Evolutionary conservation across 108 stramenopile species (phyloP).

Genomic region (Skeletonema costatum): DNA sequence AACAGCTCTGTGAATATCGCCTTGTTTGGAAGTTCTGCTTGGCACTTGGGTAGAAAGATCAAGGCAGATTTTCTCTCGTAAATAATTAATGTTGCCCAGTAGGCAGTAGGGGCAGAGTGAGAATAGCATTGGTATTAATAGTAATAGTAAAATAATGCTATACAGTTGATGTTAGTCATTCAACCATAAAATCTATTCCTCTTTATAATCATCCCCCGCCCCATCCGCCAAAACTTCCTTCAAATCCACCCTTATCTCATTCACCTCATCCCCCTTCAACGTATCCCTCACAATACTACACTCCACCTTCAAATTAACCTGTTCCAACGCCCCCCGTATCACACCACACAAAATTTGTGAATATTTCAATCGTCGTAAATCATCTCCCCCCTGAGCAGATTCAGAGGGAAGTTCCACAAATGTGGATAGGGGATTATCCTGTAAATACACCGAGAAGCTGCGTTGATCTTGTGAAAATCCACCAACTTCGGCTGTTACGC

Average conservation of each 20-base stretch:
- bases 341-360: slow-evolving; percentile 92
- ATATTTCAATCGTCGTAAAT: slow-evolving; percentile 77
- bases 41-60: slow-evolving; percentile 86
- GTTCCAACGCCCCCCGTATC: slow-evolving; percentile 93
- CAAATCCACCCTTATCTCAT: slow-evolving; percentile 90
- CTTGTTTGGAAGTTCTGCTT: slow-evolving; percentile 77
- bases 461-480: slow-evolving; percentile 66
- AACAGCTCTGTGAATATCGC: slow-evolving; percentile 74
- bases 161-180: neutral
- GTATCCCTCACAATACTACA: slow-evolving; percentile 78
- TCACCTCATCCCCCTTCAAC: slow-evolving; percentile 87
- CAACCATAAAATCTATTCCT: slow-evolving; percentile 56
- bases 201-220: slow-evolving; percentile 88
- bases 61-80: slow-evolving; percentile 74
- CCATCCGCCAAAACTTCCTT: slow-evolving; percentile 80
- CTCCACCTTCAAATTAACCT: slow-evolving; percentile 87
- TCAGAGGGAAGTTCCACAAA: slow-evolving; percentile 93
- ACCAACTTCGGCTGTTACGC: slow-evolving; percentile 82
- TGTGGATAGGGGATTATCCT: slow-evolving; percentile 91
- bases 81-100: neutral
- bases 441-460: slow-evolving; percentile 77
- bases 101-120: neutral
- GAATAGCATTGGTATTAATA: neutral
- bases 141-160: neutral
- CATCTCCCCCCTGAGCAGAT: slow-evolving; percentile 41